A percentile compares a stretch with the other conserved stretches of the same genome.
These are phyloP conservation scores for Przewalskia tangutica DNA, from an alignment of 257 asterid species.

Conservation along the genomic window DNA sequence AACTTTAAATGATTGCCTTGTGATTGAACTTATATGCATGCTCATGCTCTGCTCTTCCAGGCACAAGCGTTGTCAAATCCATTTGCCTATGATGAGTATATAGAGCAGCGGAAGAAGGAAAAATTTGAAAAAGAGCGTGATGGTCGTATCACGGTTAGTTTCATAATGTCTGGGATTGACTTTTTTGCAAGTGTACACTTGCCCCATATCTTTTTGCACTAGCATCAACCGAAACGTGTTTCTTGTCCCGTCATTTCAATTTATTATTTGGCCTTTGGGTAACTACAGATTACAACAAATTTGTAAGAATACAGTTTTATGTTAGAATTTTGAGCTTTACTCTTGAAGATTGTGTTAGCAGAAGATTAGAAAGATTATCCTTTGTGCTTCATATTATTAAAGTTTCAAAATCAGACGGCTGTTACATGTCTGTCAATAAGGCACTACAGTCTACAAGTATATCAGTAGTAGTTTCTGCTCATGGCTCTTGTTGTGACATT, in stretches of 20 bases:
- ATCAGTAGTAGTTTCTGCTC: not conserved
- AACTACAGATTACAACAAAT: not conserved
- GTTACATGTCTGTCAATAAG: not conserved
- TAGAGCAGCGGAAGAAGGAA: slow-evolving; percentile 61
- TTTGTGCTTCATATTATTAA: not conserved
- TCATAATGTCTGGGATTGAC: not conserved
- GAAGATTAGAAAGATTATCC: not conserved
- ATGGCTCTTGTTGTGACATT: not conserved
- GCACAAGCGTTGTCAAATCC: slow-evolving; percentile 73
- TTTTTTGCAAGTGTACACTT: not conserved
- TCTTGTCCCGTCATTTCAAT: not conserved
- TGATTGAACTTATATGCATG: slow-evolving; percentile 1
- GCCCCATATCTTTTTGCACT: not conserved
- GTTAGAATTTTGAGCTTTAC: not conserved
- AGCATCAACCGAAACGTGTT: not conserved
- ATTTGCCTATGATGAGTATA: slow-evolving; percentile 58
- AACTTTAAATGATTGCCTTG: not conserved
- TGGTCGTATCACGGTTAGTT: slow-evolving; percentile 73
- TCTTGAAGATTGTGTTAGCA: not conserved
- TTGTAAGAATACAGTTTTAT: not conserved
- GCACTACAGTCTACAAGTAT: not conserved
- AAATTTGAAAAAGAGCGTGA: slow-evolving; percentile 46
- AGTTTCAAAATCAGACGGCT: not conserved
- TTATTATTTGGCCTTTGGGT: not conserved
- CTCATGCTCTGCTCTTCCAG: slow-evolving; percentile 25